Evolutionary conservation across 768 basidiomycete species (phyloP), one percentile per base, ranked within the genome.

Genomic region (Mycena rosella): DNA sequence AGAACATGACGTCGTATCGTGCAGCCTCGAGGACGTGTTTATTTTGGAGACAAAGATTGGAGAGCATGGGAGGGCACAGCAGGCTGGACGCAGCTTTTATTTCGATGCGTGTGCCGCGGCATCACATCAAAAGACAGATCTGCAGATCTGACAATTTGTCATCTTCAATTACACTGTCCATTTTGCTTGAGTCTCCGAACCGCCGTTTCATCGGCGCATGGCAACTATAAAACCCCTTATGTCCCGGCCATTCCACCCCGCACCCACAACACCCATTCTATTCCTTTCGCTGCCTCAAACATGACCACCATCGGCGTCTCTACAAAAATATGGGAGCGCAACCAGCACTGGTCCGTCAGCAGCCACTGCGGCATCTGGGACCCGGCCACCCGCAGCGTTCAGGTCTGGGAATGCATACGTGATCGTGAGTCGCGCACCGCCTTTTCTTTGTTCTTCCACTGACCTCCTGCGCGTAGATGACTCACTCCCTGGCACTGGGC

Each of bases 321-420:
- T 3, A 71, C 69, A 4, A 71, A 67, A 47, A 67, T 63, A 29
- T 71, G 69, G 69, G 65, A 67, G 14, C 55, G 65, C 42, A 64
- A 64, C 61, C 65, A 61, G 45, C 81, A 88, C 76, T 93, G 91
- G 91, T 72, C 83, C 26, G 69, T 88, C 48, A 84, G 86, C 75
- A 87, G 87, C 66, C 91, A 93, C 74, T 92, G 91, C 76, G 88
- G 88, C 60, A 83, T 89, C 17, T 93, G 91, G 91, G 89, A 92
- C 78, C 78, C 86, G 26, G 86, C 84, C 77, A 83, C 87, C 58
- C 86, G 87, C 44, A 87, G 89, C 29, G 91, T 93, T 45, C 89
- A 91, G 62, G 85, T 93, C 60, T 93, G 91, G 91, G 91, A 93
- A 73, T 93, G 91, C 75, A 81, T 92, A 60, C 78, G 82, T 77